phyloP scores from a whole-genome alignment of 2,329 filamentous ascomycete genomes.

The Tothia fuscella region DNA sequence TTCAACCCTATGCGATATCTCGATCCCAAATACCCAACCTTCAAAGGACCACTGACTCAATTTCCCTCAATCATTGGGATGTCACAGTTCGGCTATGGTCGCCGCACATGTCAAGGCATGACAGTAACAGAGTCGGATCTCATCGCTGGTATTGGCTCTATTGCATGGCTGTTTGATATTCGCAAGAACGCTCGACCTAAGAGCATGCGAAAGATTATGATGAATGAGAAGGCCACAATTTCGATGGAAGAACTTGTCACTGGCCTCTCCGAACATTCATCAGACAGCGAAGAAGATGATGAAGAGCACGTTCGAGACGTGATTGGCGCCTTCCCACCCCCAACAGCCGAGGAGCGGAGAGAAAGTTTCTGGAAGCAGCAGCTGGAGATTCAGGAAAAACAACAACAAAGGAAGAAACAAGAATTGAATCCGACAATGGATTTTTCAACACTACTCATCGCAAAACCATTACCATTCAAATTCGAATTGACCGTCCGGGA shows the following conservation, averaged over 20 bases:
- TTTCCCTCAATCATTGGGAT: conserved; percentile 43
- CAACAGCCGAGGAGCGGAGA: conserved; percentile 3
- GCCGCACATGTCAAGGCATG: conserved; percentile 34
- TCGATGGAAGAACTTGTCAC: conserved; percentile 26
- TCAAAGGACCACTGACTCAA: conserved; percentile 37
- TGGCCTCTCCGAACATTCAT: conserved; percentile 13
- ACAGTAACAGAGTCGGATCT: conserved; percentile 31
- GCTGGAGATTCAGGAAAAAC: background rate
- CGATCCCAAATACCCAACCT: conserved; percentile 39
- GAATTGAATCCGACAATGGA: conserved; percentile 31
- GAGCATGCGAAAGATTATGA: conserved; percentile 11
- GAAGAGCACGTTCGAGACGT: background rate
- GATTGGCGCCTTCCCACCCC: conserved; percentile 7
- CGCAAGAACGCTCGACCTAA: conserved; percentile 14
- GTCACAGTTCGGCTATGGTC: conserved; percentile 43
- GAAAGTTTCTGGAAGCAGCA: background rate
- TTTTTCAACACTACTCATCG: conserved; percentile 33
- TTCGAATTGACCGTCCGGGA: conserved; percentile 28
- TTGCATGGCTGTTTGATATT: conserved; percentile 36
- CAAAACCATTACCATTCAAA: conserved; percentile 33
- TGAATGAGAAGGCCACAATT: conserved; percentile 24
- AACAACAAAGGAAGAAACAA: background rate
- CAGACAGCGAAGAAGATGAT: conserved; percentile 7
- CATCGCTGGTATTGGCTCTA: conserved; percentile 30
- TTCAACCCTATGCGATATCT: conserved; percentile 45